Evolutionary conservation across 2,329 filamentous ascomycete genomes (phyloP).

Genomic region (Colletotrichum camelliae): DNA sequence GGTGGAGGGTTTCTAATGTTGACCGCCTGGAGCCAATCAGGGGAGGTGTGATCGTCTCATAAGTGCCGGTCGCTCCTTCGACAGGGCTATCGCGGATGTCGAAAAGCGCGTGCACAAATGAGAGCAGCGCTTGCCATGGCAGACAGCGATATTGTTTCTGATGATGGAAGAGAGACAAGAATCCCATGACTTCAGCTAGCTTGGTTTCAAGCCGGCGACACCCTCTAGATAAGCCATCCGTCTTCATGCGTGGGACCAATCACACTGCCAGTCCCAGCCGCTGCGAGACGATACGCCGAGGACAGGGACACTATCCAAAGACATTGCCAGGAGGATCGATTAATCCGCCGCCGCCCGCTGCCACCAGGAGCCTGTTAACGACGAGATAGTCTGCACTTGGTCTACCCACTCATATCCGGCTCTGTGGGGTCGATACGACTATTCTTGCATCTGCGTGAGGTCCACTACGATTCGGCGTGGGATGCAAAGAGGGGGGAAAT

Average conservation of each 20-base stretch:
- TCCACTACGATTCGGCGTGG: conserved; percentile 8
- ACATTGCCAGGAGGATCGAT: conserved; percentile 5
- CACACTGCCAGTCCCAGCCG: neutral
- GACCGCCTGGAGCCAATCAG: neutral
- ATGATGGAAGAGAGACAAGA: conserved; percentile 19
- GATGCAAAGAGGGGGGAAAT: neutral
- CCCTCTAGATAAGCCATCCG: conserved; percentile 15
- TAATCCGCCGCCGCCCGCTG: conserved; percentile 3
- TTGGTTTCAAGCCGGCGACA: conserved; percentile 15
- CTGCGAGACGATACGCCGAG: neutral
- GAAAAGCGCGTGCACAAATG: neutral
- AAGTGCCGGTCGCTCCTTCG: conserved; percentile 3
- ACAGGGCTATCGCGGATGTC: conserved; percentile 8
- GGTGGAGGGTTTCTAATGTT: neutral
- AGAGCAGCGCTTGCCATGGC: neutral
- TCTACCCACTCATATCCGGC: neutral
- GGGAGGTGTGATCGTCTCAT: neutral
- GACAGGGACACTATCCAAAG: neutral
- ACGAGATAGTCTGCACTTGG: neutral
- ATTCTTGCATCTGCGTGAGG: neutral
- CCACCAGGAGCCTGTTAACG: neutral
- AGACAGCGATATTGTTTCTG: conserved; percentile 6
- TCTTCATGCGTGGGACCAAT: conserved; percentile 4
- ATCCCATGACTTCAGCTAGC: conserved; percentile 20
- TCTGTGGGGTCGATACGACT: neutral